Evolutionary conservation across 78 protist genomes (phyloP), one percentile per base, ranked within the genome.

Genomic region (Fonticula alba): DNA sequence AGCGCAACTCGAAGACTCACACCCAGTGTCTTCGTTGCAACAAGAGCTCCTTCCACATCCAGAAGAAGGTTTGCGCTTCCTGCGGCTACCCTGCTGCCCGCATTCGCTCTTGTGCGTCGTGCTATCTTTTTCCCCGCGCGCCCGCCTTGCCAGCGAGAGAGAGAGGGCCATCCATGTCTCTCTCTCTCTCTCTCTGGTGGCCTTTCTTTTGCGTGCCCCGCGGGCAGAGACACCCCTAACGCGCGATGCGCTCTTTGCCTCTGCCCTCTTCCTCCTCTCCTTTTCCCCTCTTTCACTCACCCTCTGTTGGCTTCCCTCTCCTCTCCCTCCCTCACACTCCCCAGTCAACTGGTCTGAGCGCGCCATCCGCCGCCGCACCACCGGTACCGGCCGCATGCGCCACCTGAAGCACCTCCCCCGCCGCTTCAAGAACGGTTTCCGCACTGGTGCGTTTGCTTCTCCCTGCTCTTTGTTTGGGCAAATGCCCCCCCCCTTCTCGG

Each of bases 331-430:
- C n/a, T n/a, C n/a, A n/a, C n/a, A 20, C 36, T 33, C 66, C 32
- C 0, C 59, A 74, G 74, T 72, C 85, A 71, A 77, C 79, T 86
- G 93, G 95, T n/a, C 68, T 24, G 46, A 64, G 50, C 89, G 91
- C 89, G 84, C 94, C 51, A 67, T 62, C 46, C 91, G 97, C 75
- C 83, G 99, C 64, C 75, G 82, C 71, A 90, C 97, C 38, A 85
- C 94, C 60, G 99, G 99, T 33, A 88, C 97, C 47, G 99, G 99
- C 57, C 86, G 99, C 71, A 73, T 71, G 76, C 73, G 91, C 51
- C 73, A 92, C 82, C 66, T 93, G 32, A 81, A 81, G 78, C 33
- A 26, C 26, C 74, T 87, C 32, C 64, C 68, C 41, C 79, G 91
- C 46, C 56, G 74, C 27, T 68, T 73, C 82, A 74, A 78, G 82